Base-by-base conservation (phyloP, 106 monocot species). In the Allium cepa region DNA sequence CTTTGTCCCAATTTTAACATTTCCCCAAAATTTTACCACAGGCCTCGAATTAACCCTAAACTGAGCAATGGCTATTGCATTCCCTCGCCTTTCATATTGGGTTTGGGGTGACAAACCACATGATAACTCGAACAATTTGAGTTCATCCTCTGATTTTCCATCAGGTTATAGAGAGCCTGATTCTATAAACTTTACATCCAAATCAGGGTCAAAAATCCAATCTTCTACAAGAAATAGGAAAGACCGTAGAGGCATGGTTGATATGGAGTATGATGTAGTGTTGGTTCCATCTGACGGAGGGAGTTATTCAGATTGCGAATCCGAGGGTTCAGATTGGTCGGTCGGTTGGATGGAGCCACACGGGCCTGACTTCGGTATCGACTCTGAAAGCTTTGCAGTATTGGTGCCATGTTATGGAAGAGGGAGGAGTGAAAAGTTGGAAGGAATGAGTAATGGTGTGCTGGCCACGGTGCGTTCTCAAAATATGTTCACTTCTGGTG, bases 301-400 rank as follows among this genome's bases (percentile, higher is more conserved):
- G 7, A 82, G 82, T 66, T 47, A 88, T 68, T 92, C 92, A 0
- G 92, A 79, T 17, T 87, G 84, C 9, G 91, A 92, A 17, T 88
- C 92, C 7, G 92, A 88, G 47, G 92, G 80, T 72, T 88, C 88
- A 0, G 92, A 92, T 73, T 92, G 88, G 88, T 88, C 92, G 3
- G 85, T 92, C 17, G 92, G 92, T n/a, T 92, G 92, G 92, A 50
- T 79, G 75, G 92, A 92, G 49, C 88, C 85, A 3, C 92, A 88
- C 12, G 75, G 77, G 9, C 46, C 85, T 15, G 88, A 85, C 16
- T 85, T 88, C 72, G 76, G 71, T 47, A 59, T 64, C 16, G 75
- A 85, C 11, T 26, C 60, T 0, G 92, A 92, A 66, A 85, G 83
- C 74, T 92, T 92, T 60, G 88, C 92, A 8, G 92, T 92, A 6